Percentiles rank a stretch among this genome's conserved stretches.
phyloP scores from a whole-genome alignment of 2,329 filamentous ascomycete genomes.

The Aspergillus sp. region DNA sequence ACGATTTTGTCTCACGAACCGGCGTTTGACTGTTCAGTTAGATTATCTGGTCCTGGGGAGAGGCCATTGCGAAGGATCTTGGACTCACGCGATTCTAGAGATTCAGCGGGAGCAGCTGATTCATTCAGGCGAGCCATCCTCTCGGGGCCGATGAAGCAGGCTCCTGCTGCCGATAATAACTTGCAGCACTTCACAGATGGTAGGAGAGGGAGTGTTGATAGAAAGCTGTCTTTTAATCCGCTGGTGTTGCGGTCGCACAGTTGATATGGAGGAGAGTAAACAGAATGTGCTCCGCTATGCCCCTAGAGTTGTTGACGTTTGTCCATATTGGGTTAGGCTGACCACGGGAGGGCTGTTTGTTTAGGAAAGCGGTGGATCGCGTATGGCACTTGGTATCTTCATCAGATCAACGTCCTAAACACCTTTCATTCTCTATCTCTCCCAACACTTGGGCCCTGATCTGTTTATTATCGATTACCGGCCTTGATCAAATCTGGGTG shows the following conservation, averaged over 20 bases:
- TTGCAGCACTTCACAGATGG: background rate
- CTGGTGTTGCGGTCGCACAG: background rate
- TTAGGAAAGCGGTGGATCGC: conserved; percentile 1
- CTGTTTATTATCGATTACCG: too few species aligned
- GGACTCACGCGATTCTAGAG: conserved; percentile 48
- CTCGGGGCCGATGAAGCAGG: conserved; percentile 2
- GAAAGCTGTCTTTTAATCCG: too few species aligned
- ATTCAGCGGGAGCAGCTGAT: conserved; percentile 42
- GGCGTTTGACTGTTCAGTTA: conserved; percentile 55
- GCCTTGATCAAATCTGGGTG: background rate
- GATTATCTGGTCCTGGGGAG: background rate
- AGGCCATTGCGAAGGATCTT: background rate
- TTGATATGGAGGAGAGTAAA: conserved; percentile 13
- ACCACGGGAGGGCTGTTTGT: background rate
- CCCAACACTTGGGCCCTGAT: too few species aligned
- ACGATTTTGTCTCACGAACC: conserved; percentile 65
- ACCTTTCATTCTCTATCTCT: background rate
- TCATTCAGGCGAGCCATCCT: conserved; percentile 53
- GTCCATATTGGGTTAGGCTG: conserved; percentile 31
- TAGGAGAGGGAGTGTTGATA: too few species aligned
- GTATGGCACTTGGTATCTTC: background rate
- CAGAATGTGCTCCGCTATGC: conserved; percentile 1
- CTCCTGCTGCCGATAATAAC: background rate
- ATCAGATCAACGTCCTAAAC: background rate
- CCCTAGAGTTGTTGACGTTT: conserved; percentile 38